A percentile compares a stretch with the other conserved stretches of the same genome.
Conservation (phyloP, 768 basidiomycete species). For the Leccinum disarticulatum region DNA sequence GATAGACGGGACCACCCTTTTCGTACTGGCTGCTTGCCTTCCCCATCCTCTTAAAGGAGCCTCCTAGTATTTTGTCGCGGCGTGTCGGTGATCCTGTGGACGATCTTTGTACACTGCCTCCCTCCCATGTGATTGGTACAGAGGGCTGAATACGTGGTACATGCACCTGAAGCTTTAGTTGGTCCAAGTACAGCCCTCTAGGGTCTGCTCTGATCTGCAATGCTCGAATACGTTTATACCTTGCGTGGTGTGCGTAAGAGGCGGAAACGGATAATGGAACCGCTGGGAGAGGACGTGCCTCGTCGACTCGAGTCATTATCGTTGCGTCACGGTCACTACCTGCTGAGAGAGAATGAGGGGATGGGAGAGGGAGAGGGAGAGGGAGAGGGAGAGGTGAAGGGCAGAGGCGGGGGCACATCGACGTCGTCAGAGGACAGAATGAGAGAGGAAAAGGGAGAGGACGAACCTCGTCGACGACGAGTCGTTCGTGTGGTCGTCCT, state of each 20-base stretch:
- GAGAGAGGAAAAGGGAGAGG: too few relatives aligned
- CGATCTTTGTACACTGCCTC: background rate
- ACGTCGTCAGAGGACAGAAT: too few relatives aligned
- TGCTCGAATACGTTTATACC: background rate
- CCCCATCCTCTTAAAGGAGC: background rate
- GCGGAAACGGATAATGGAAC: background rate
- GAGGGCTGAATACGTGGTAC: background rate
- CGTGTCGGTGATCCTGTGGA: background rate
- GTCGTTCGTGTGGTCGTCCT: too few relatives aligned
- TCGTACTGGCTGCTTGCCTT: background rate
- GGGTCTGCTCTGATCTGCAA: background rate
- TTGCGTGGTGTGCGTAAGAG: background rate
- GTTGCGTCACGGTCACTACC: too few relatives aligned
- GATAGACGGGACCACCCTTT: background rate
- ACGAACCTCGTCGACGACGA: too few relatives aligned
- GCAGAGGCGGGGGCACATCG: too few relatives aligned
- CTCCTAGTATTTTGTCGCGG: background rate
- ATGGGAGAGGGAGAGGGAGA: too few relatives aligned
- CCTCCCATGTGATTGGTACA: background rate
- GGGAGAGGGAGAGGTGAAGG: too few relatives aligned
- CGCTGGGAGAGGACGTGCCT: too few relatives aligned
- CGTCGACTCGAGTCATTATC: too few relatives aligned
- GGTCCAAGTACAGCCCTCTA: background rate
- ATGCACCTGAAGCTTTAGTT: background rate
- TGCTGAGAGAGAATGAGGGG: too few relatives aligned